Base-by-base conservation (phyloP, 805 yeast genomes). In the Kazachstania viticola region DNA sequence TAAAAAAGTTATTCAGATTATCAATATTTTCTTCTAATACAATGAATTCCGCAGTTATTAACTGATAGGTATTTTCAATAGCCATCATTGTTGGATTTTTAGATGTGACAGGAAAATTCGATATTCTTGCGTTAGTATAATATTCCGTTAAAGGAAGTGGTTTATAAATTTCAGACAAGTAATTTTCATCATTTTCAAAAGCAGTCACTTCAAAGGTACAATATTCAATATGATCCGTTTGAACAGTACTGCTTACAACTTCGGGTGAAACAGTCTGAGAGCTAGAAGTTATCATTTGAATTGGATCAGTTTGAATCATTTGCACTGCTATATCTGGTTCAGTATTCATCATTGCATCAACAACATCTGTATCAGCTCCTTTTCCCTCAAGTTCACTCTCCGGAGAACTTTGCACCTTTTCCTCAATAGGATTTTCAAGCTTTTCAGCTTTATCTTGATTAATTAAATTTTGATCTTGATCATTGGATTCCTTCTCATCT, bases 151-250 rank as follows among this genome's bases (percentile, higher is more conserved):
- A 29, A 6, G 48, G 40, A 9, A 21, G 23, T 4, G 58, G 55
- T 19, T 35, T 36, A 31, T 43, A 35, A 2, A 38, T 38, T 15
- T 45, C 42, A 9, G 53, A 61, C 9, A 49, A 31, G 30, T 56
- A 51, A 5, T 36, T 38, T 29, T 59, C 60, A 28, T 61, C 65
- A 25, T 48, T 34, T 23, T 54, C 60, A 40, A 61, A 60, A 1
- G 60, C 33, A 32, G 49, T 44, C 3, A 41, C 26, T 4, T 38
- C 13, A 17, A 42, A 36, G 23, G 43, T 42, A 15, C 35, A 21
- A 4, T 24, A 14, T 13, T 27, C 32, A 11, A 37, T 30, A 6
- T 40, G 32, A 4, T 40, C 45, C 3, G 57, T 51, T 29, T 47
- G 56, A 14, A 30, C 22, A n/a, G n/a, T n/a, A n/a, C n/a, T n/a